Conservation (phyloP, 495 filamentous ascomycete genomes). For the Lasiosphaeria ovina region DNA sequence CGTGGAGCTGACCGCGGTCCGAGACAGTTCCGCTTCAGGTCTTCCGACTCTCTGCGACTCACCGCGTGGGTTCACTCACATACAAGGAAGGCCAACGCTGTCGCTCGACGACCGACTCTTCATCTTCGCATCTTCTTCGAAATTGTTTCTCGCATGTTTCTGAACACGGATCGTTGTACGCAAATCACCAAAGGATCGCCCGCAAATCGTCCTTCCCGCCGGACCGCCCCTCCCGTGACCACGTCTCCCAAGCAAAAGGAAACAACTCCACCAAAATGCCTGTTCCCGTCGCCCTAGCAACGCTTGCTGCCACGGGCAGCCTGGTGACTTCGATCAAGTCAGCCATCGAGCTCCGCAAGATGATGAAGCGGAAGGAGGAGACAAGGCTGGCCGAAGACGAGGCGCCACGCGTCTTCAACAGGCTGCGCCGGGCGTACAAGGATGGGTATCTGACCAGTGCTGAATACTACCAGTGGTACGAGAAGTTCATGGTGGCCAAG, state of each 20-base stretch:
- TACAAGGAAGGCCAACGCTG: too few species aligned
- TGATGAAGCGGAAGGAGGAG: conserved; percentile 24
- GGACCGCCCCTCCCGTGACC: neutral
- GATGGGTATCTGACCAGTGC: conserved; percentile 13
- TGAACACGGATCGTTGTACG: neutral
- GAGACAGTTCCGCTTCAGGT: neutral
- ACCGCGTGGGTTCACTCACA: too few species aligned
- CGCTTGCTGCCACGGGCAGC: conserved; percentile 23
- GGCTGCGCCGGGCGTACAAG: conserved; percentile 21
- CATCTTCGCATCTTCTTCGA: too few species aligned
- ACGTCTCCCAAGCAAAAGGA: neutral
- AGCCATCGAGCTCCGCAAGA: conserved; percentile 26
- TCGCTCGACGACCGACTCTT: too few species aligned
- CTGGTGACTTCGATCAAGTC: conserved; percentile 29
- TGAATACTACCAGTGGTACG: conserved; percentile 25
- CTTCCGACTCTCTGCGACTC: neutral
- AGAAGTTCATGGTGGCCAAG: conserved; percentile 25
- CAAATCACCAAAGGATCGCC: neutral
- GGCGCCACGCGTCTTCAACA: conserved; percentile 23
- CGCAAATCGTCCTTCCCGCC: neutral
- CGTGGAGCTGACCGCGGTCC: neutral
- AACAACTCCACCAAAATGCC: conserved; percentile 12
- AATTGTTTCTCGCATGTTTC: too few species aligned
- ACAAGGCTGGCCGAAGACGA: conserved; percentile 21
- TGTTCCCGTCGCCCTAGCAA: conserved; percentile 23